Conservation (phyloP, 345 rosid species). For the Gossypium bickii region DNA sequence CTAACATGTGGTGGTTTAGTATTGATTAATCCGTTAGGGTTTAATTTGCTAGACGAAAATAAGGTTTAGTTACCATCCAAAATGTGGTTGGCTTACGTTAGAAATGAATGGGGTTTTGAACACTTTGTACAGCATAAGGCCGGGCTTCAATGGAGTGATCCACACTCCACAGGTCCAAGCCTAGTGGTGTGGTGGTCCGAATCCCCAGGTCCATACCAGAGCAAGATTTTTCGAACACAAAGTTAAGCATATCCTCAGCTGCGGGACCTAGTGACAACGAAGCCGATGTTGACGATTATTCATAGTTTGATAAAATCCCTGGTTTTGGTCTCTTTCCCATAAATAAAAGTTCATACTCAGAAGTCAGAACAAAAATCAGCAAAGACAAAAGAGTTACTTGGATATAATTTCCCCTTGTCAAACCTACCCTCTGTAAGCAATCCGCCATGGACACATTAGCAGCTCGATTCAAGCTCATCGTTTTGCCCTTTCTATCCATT, state of each 20-base stretch:
- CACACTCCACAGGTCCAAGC: neutral
- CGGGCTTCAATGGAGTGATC: neutral
- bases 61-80: too few species aligned
- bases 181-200: neutral
- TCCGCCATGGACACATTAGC: neutral
- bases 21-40: too few species aligned
- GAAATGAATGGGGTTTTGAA: too few species aligned
- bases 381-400: neutral
- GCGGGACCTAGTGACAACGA: neutral
- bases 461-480: conserved; percentile 14
- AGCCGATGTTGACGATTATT: neutral
- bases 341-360: neutral
- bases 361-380: neutral
- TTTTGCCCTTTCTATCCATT: conserved; percentile 8
- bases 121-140: too few species aligned
- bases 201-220: neutral
- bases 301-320: neutral
- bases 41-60: too few species aligned
- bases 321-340: neutral
- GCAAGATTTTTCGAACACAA: neutral
- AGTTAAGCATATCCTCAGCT: neutral
- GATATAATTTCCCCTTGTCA: neutral
- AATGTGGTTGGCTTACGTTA: too few species aligned
- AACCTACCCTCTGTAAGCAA: neutral
- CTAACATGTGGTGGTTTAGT: too few species aligned